A percentile compares a stretch with the other conserved stretches of the same genome.
These are phyloP conservation scores for Metroxylon sagu DNA, from an alignment of 176 grass and related monocot genomes.

Conservation along the genomic window DNA sequence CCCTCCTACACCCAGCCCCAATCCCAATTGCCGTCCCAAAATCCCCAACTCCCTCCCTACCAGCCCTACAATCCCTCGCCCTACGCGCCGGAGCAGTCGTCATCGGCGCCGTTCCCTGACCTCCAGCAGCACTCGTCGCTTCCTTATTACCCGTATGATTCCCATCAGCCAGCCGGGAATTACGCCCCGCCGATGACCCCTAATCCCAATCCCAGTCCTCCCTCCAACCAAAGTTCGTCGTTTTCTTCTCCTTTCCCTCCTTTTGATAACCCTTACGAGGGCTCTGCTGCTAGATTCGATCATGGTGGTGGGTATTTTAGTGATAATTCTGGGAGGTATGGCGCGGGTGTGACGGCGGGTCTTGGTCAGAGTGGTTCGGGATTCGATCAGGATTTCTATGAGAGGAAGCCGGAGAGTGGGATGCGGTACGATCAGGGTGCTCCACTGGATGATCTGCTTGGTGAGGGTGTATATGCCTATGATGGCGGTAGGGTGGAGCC, in stretches of 20 bases:
- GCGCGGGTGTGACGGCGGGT: conserved; percentile 12
- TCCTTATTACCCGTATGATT: conserved; percentile 21
- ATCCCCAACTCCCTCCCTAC: conserved; percentile 28
- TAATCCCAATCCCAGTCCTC: conserved; percentile 3
- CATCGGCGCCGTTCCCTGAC: conserved; percentile 39
- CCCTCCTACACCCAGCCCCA: conserved; percentile 14
- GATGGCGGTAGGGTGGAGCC: conserved; percentile 52
- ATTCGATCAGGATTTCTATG: conserved; percentile 39
- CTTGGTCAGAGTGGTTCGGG: conserved; percentile 31
- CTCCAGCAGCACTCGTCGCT: conserved; percentile 31
- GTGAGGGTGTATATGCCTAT: conserved; percentile 78
- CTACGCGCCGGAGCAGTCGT: conserved; percentile 25
- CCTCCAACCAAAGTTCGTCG: background rate
- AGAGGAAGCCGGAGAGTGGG: conserved; percentile 23
- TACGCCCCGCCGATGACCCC: conserved; percentile 21
- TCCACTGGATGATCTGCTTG: conserved; percentile 28
- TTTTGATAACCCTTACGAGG: conserved; percentile 31
- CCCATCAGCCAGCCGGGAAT: conserved; percentile 7
- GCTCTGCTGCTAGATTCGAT: conserved; percentile 1
- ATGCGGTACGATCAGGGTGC: conserved; percentile 10
- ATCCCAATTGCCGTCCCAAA: conserved; percentile 4
- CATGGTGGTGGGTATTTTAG: background rate
- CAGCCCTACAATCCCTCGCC: conserved; percentile 38
- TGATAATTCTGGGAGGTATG: conserved; percentile 10
- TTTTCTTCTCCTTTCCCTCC: conserved; percentile 53